Conservation (phyloP, 306 rosid genomes). For the Ammopiptanthus mongolicus region DNA sequence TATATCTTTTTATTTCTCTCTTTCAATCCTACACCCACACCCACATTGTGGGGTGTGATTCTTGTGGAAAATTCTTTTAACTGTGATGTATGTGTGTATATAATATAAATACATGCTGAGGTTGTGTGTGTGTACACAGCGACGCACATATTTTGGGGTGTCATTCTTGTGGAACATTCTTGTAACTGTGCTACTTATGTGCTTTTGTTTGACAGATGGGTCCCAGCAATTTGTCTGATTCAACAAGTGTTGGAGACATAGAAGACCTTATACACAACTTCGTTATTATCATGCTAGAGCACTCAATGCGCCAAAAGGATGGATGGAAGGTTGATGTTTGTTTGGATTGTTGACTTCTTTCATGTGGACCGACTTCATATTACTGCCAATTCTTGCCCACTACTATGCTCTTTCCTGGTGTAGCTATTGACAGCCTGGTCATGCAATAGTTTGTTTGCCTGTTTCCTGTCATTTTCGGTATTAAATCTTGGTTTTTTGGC, state of each 20-base stretch:
- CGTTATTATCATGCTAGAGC: slow-evolving; percentile 90
- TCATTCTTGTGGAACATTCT: slow-evolving; percentile 3
- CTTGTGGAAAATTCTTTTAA: slow-evolving; percentile 13
- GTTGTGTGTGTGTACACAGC: no score
- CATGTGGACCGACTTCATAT: neutral
- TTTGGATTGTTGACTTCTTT: slow-evolving; percentile 17
- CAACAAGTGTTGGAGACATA: slow-evolving; percentile 63
- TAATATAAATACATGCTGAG: no score
- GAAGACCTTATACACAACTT: slow-evolving; percentile 91
- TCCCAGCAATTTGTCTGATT: slow-evolving; percentile 43
- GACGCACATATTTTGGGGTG: neutral
- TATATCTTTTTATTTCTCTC: no score
- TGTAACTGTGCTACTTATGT: slow-evolving; percentile 18
- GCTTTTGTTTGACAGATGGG: slow-evolving; percentile 53
- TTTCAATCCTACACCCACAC: no score
- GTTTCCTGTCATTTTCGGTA: neutral
- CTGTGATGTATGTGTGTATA: no score
- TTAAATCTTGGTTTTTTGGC: neutral
- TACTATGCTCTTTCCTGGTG: slow-evolving; percentile 11
- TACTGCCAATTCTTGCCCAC: slow-evolving; percentile 1
- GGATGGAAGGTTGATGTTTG: slow-evolving; percentile 88
- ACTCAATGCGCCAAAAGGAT: slow-evolving; percentile 96
- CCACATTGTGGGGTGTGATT: neutral
- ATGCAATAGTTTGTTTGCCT: slow-evolving; percentile 1
- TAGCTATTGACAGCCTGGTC: slow-evolving; percentile 14